A percentile compares a stretch with the other conserved stretches of the same genome.
Conservation (phyloP, 2,329 filamentous ascomycete species). For the Thermoascus crustaceus region DNA sequence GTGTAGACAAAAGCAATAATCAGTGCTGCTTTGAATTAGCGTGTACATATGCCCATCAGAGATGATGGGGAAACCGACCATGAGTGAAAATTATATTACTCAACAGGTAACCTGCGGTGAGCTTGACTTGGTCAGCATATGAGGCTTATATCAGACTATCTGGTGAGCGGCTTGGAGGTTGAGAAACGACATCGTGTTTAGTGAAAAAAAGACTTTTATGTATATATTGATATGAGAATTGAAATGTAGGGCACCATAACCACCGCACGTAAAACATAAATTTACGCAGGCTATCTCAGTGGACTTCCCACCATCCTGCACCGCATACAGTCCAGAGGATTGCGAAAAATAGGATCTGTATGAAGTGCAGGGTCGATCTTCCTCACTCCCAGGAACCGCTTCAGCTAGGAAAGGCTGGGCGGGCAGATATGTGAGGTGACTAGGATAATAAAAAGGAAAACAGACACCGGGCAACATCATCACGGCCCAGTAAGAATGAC, state of each 20-base stretch:
- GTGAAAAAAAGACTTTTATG: slow-evolving; percentile 10
- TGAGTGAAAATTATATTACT: slow-evolving; percentile 27
- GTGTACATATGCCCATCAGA: slow-evolving; percentile 3
- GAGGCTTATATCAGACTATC: no score
- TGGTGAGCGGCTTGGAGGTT: no score
- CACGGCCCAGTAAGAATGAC: background rate
- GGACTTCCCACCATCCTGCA: slow-evolving; percentile 70
- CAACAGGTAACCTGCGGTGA: slow-evolving; percentile 34
- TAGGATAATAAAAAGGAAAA: slow-evolving; percentile 12
- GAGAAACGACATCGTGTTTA: no score
- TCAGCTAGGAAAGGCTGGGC: slow-evolving; percentile 65
- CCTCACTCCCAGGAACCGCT: slow-evolving; percentile 78
- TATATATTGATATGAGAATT: slow-evolving; percentile 17
- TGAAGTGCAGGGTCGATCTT: slow-evolving; percentile 64
- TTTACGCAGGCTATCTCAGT: slow-evolving; percentile 54
- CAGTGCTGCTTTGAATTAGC: slow-evolving; percentile 53
- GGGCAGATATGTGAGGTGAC: slow-evolving; percentile 67
- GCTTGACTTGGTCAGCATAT: slow-evolving; percentile 28
- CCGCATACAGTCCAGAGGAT: slow-evolving; percentile 52
- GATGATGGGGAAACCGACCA: slow-evolving; percentile 24
- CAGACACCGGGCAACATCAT: background rate
- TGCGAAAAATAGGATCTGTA: slow-evolving; percentile 55
- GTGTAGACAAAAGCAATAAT: slow-evolving; percentile 78
- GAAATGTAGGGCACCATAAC: slow-evolving; percentile 59
- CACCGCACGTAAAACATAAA: slow-evolving; percentile 52